Conservation (phyloP, 495 filamentous ascomycete genomes). For the Penicillium egyptiacum region DNA sequence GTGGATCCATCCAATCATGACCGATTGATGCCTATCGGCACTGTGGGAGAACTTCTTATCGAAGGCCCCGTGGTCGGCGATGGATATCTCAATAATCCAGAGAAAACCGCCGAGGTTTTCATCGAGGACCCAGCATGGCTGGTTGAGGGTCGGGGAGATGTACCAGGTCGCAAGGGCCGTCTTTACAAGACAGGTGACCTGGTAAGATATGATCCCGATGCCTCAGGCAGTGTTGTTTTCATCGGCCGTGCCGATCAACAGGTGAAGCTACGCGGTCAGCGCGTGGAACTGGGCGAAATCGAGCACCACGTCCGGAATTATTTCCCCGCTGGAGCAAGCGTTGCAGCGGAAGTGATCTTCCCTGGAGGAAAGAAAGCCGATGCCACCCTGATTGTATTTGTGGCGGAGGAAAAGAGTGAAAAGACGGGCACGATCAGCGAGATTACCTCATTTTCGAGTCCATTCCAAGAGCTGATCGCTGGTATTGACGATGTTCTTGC, state of each 20-base stretch:
- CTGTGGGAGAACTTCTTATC: constrained; percentile 33
- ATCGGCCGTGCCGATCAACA: constrained; percentile 15
- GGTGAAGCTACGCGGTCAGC: constrained; percentile 36
- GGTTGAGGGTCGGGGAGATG: constrained; percentile 8
- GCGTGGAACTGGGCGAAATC: constrained; percentile 42
- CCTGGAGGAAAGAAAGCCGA: constrained; percentile 2
- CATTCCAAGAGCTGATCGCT: neutral
- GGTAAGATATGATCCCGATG: constrained; percentile 19
- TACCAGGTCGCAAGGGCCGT: constrained; percentile 16
- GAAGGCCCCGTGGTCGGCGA: constrained; percentile 18
- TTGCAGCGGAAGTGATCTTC: constrained; percentile 8
- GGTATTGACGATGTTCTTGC: constrained; percentile 32
- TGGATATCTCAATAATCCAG: constrained; percentile 52
- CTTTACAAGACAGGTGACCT: constrained; percentile 26
- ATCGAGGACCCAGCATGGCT: constrained; percentile 34
- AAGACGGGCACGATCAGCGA: neutral
- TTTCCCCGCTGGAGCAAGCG: neutral
- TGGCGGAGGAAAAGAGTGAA: constrained; percentile 9
- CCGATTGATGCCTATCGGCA: constrained; percentile 32
- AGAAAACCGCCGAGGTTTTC: constrained; percentile 46
- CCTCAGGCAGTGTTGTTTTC: constrained; percentile 12
- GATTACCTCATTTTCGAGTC: constrained; percentile 2
- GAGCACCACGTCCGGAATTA: constrained; percentile 21
- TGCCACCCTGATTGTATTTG: constrained; percentile 9
- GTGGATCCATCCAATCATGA: constrained; percentile 29